These are phyloP conservation scores for Daldinia loculata DNA, from an alignment of 495 filamentous ascomycete species.

Conservation along the genomic window DNA sequence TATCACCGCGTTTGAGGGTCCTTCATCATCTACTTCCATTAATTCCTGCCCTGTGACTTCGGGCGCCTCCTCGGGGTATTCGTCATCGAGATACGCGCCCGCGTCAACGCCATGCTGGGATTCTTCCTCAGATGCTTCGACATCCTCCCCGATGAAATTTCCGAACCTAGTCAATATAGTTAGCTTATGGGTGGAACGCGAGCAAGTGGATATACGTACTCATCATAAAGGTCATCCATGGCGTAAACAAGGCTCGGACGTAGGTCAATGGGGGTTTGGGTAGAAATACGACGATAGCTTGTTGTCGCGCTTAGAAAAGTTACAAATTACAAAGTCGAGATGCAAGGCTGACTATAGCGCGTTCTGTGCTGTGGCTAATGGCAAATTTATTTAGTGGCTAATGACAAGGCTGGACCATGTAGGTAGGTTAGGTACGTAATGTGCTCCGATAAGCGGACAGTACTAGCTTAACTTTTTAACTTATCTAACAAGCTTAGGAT, in stretches of 20 bases:
- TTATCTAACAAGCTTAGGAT: slow-evolving; percentile 1
- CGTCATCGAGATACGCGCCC: slow-evolving; percentile 82
- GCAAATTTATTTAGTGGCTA: slow-evolving; percentile 31
- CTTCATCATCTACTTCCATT: slow-evolving; percentile 95
- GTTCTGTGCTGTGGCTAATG: slow-evolving; percentile 29
- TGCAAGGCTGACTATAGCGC: slow-evolving; percentile 33
- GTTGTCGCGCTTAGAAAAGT: slow-evolving; percentile 40
- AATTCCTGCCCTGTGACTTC: slow-evolving; percentile 77
- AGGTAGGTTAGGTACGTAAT: neutral
- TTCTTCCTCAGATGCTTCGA: slow-evolving; percentile 87
- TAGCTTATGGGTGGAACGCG: slow-evolving; percentile 8
- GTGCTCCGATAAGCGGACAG: slow-evolving; percentile 26
- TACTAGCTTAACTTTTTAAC: slow-evolving; percentile 12
- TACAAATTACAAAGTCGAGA: slow-evolving; percentile 43
- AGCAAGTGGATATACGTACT: slow-evolving; percentile 58
- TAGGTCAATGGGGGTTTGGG: slow-evolving; percentile 19
- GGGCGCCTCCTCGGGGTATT: slow-evolving; percentile 69
- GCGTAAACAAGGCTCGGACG: slow-evolving; percentile 23
- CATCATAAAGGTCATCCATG: slow-evolving; percentile 88
- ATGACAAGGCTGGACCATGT: slow-evolving; percentile 32
- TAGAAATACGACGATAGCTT: slow-evolving; percentile 23
- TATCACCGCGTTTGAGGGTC: slow-evolving; percentile 95
- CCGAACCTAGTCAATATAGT: slow-evolving; percentile 75
- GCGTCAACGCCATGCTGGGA: slow-evolving; percentile 74
- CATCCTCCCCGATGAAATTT: slow-evolving; percentile 91